Evolutionary conservation across 371 early-diverging fungal species (phyloP).

Genomic region (Syncephalastrum contaminatum): DNA sequence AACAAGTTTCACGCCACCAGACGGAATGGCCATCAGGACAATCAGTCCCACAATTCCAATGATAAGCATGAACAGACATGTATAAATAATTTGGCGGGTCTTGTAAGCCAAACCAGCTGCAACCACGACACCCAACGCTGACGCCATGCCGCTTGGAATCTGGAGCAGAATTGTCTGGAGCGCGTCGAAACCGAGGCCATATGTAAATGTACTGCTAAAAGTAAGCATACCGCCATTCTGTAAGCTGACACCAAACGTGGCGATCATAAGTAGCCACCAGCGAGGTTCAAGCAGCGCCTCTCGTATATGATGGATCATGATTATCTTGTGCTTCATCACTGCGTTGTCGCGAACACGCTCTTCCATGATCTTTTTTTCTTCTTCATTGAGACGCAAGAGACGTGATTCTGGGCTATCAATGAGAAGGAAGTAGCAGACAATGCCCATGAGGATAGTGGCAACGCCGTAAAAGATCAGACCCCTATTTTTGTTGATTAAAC

Average conservation of each 20-base stretch:
- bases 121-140: constrained; percentile 13
- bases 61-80: constrained; percentile 8
- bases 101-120: constrained; percentile 6
- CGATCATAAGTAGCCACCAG: constrained; percentile 25
- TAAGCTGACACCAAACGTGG: constrained; percentile 23
- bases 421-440: constrained; percentile 26
- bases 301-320: constrained; percentile 28
- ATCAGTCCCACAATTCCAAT: constrained; percentile 22
- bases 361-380: constrained; percentile 28
- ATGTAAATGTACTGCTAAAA: constrained; percentile 24
- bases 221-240: constrained; percentile 36
- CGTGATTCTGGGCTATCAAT: constrained; percentile 30
- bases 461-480: constrained; percentile 30
- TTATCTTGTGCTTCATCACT: constrained; percentile 19
- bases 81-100: constrained; percentile 11
- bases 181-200: constrained; percentile 30
- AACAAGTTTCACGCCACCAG: constrained; percentile 19
- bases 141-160: constrained; percentile 16
- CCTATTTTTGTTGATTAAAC: constrained; percentile 10
- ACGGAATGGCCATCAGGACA: constrained; percentile 26
- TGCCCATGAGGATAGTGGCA: constrained; percentile 18
- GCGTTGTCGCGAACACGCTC: constrained; percentile 33
- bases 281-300: constrained; percentile 31
- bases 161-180: constrained; percentile 17
- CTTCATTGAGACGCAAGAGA: constrained; percentile 19